Conservation (phyloP, 1,139 yeast genomes). For the Suzukiozyma palmioleophila region DNA sequence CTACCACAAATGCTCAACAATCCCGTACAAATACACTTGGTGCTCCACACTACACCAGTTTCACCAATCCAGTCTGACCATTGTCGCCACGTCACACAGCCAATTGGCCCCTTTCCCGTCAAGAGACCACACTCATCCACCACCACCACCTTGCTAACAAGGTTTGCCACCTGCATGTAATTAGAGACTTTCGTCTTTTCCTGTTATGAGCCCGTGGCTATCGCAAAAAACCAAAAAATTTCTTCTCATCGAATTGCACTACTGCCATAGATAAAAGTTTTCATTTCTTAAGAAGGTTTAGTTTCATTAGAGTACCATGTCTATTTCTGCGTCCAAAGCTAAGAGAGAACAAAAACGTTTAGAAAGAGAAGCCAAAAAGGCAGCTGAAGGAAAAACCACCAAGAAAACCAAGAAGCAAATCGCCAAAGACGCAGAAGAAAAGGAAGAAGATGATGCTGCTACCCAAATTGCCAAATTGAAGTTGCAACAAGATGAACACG, state of each 20-base stretch:
- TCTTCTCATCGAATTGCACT: constrained; percentile 1
- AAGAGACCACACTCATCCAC: too few relatives aligned
- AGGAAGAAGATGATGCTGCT: constrained; percentile 59
- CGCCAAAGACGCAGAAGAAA: constrained; percentile 55
- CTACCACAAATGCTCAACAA: too few relatives aligned
- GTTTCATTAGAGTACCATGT: constrained; percentile 20
- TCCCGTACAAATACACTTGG: too few relatives aligned
- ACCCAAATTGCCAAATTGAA: constrained; percentile 81
- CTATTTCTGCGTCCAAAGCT: constrained; percentile 87
- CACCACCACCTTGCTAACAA: too few relatives aligned
- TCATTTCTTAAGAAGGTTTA: background rate
- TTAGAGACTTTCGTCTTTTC: too few relatives aligned
- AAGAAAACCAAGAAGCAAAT: constrained; percentile 56
- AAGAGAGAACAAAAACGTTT: constrained; percentile 88
- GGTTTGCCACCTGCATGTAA: too few relatives aligned
- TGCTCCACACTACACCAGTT: too few relatives aligned
- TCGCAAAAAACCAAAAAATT: background rate
- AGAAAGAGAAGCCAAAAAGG: constrained; percentile 59
- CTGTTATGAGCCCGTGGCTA: background rate
- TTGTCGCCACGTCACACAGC: too few relatives aligned
- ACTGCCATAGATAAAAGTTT: constrained; percentile 1
- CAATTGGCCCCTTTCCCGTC: too few relatives aligned
- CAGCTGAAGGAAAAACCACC: constrained; percentile 70
- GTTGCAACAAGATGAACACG: constrained; percentile 89
- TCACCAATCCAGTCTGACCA: too few relatives aligned